These are phyloP conservation scores for Neopestalotiopsis rosae DNA, from an alignment of 2,329 filamentous ascomycete genomes.

Conservation along the genomic window DNA sequence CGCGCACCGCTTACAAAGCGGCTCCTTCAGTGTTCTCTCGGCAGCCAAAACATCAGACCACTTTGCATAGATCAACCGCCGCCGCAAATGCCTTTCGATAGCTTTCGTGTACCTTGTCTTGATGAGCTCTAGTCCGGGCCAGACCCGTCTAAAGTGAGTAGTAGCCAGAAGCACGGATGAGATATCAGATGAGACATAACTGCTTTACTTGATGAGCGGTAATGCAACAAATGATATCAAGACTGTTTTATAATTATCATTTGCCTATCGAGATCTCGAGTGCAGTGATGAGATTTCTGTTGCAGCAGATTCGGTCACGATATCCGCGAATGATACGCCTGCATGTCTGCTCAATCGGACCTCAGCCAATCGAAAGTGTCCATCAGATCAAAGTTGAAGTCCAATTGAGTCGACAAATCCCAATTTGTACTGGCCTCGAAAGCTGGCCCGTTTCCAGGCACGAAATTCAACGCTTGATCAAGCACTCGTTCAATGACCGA, in stretches of 20 bases:
- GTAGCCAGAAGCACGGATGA: background rate
- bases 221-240: background rate
- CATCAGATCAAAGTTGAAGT: constrained; percentile 54
- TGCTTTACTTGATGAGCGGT: background rate
- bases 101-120: background rate
- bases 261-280: background rate
- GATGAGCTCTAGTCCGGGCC: background rate
- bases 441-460: constrained; percentile 25
- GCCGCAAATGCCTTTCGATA: background rate
- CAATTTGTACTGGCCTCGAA: constrained; percentile 37
- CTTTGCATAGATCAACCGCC: background rate
- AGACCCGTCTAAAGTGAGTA: background rate
- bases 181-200: background rate
- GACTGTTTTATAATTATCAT: background rate
- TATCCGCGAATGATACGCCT: background rate
- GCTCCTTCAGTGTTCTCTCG: background rate
- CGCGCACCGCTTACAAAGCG: background rate
- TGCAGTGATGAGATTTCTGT: background rate
- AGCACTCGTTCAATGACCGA: constrained; percentile 55
- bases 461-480: constrained; percentile 52
- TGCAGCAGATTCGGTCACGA: background rate
- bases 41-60: background rate
- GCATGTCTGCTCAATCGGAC: constrained; percentile 1
- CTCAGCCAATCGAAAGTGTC: constrained; percentile 55
- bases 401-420: constrained; percentile 38